These are phyloP conservation scores for Pseudogymnoascus sp. DNA, from an alignment of 2,329 filamentous ascomycete species.

Conservation along the genomic window DNA sequence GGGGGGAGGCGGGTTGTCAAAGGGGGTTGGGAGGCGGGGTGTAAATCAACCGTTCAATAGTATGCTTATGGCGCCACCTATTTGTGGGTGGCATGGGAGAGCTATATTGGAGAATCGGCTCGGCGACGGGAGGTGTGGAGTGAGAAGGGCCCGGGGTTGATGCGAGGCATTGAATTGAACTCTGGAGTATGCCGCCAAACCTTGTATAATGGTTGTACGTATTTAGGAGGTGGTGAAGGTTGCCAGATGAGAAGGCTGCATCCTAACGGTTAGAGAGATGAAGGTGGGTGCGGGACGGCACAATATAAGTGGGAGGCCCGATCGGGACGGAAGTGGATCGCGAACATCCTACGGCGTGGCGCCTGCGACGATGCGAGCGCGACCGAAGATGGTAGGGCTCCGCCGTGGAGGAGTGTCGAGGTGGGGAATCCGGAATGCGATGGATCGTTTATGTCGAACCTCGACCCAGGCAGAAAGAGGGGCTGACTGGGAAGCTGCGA, in stretches of 20 bases:
- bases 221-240: not conserved
- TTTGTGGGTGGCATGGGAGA: not conserved
- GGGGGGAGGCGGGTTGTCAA: not conserved
- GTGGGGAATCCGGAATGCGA: not conserved
- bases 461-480: not conserved
- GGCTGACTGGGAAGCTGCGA: not conserved
- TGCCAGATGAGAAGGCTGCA: not conserved
- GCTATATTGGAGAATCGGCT: not conserved
- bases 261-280: conserved; percentile 1
- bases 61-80: not conserved
- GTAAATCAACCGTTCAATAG: not conserved
- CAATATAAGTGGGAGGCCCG: conserved; percentile 6
- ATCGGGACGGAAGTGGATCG: conserved; percentile 8
- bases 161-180: not conserved
- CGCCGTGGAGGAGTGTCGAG: not conserved
- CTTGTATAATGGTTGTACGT: not conserved
- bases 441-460: not conserved
- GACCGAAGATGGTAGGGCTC: conserved; percentile 3
- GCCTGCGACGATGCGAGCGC: not conserved
- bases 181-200: not conserved
- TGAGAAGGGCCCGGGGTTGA: not conserved
- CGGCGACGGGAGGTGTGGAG: not conserved
- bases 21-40: not conserved
- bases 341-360: not conserved
- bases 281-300: not conserved